Evolutionary conservation across 2,329 filamentous ascomycete genomes (phyloP).

Genomic region (Teratosphaeria pseudoeucalypti): DNA sequence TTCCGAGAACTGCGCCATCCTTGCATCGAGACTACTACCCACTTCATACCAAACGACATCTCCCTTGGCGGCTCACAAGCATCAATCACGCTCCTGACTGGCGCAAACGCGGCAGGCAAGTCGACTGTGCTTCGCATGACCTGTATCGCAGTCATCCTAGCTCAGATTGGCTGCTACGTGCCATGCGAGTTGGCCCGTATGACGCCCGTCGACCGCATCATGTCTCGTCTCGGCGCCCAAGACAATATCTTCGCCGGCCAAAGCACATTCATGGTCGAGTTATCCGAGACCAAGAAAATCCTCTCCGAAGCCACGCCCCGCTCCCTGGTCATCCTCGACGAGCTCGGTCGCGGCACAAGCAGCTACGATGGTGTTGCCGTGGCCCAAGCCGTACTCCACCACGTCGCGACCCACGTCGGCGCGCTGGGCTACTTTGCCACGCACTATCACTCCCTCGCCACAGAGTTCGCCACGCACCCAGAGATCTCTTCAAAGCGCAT

Average conservation of each 20-base stretch:
- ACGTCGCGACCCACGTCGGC: conserved; percentile 84
- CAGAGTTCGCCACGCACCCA: conserved; percentile 81
- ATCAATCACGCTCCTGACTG: conserved; percentile 85
- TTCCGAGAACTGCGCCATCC: conserved; percentile 89
- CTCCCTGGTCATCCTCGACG: conserved; percentile 91
- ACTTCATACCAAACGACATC: conserved; percentile 96
- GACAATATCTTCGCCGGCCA: conserved; percentile 99
- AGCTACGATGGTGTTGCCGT: conserved; percentile 96
- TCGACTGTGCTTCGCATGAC: conserved; percentile 96
- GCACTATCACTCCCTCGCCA: conserved; percentile 88
- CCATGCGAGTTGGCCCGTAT: conserved; percentile 72
- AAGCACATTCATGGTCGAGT: conserved; percentile 95
- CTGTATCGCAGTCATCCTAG: conserved; percentile 93
- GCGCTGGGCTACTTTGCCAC: conserved; percentile 96
- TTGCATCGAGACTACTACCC: conserved; percentile 78
- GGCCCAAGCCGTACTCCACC: conserved; percentile 92
- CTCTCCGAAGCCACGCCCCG: conserved; percentile 85
- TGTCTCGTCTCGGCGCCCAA: conserved; percentile 93
- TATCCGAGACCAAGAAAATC: conserved; percentile 97
- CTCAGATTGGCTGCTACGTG: conserved; percentile 88
- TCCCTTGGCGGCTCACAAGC: conserved; percentile 68
- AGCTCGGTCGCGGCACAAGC: conserved; percentile 86
- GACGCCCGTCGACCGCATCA: conserved; percentile 91
- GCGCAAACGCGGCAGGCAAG: conserved; percentile 94
- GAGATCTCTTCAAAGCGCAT: conserved; percentile 81